Base-by-base conservation (phyloP, 1,284 basidiomycete species). In the Cryptococcus sp. region DNA sequence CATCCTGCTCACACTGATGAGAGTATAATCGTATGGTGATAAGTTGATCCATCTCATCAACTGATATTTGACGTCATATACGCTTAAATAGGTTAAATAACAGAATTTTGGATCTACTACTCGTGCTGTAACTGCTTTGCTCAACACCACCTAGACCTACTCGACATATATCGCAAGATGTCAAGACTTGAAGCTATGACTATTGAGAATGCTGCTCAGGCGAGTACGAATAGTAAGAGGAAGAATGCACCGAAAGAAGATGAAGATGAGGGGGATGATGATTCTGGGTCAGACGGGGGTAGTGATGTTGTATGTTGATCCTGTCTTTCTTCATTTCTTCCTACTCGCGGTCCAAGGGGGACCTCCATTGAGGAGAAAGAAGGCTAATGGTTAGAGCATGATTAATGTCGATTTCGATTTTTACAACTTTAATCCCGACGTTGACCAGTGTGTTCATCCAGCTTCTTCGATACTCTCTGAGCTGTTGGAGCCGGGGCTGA, bases 361-460 rank as follows among this genome's bases (percentile, higher is more conserved):
- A 23, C 21, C 10, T 39, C 18, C 22, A 11, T 5, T 28, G 7
- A 19, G 45, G 18, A 18, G 21, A 18, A 4, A 7, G 14, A 7
- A 28, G n/a, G 46, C 45, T 55, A 32, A 36, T n/a, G 19, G n/a
- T 24, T 50, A 82, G 81, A 79, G 78, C 70, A 78, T 85, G 74
- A 78, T 88, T 69, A 82, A 94, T 72, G 87, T 96, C 63, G 85
- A 89, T 66, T 94, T 96, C 68, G 91, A 93, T 63, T 96, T 93
- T 72, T 91, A 88, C 79, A 85, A 88, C 72, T 83, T 89, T 3
- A 85, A 88, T 62, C 81, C 86, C 1, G 80, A 81, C 44, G 80
- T 89, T 55, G 91, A 97, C 77, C 92, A 87, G 74, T 75, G 48
- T 43, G 70, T 49, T 10, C 21, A 7, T 34, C 2, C 45, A 23